Evolutionary conservation across 257 asterid species (phyloP), one percentile per base, ranked within the genome.

Genomic region (Voacanga thouarsii): DNA sequence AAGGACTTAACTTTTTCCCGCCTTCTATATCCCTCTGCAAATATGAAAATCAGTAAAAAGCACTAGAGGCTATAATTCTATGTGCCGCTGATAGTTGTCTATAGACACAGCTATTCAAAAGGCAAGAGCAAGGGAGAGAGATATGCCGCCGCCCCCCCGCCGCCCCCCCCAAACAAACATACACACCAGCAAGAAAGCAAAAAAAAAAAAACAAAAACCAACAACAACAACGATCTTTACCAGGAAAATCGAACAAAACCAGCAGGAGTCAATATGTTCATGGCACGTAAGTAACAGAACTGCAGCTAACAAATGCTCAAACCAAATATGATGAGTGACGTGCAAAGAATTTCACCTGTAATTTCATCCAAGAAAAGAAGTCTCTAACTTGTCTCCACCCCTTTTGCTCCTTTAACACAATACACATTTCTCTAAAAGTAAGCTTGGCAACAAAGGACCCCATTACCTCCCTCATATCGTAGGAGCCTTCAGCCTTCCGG

Each of bases 351-450:
- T 41, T 41, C 59, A 92, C 99, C 99, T 94, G 98, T 91, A 94
- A 83, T 82, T 90, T 94, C 99, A 94, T 94, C 99, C 99, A 94
- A 45, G 65, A 85, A 79, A 94, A 94, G 76, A 94, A 94, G 71
- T 94, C 98, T 45, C 97, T 86, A 39, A 93, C 99, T 88, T 88
- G 97, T 79, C 93, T 90, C 99, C 99, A 95, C 47, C 89, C 89
- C 84, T 80, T 91, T 83, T 88, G 99, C 84, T 95, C 99, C 89
- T 93, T 95, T 89, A 95, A 83, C 67, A 95, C 99, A 79, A 88
- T 85, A 77, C 97, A 93, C 99, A 93, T 95, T 80, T 95, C 99
- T 74, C 94, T 88, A 45, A 90, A 93, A 79, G 84, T 93, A 78
- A 95, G 97, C 89, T 93, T 90, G 0, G 98, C 82, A 41, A 95